Conservation (phyloP, 176 grass and related monocot species). For the Triticum aestivum region IWGSC_CS_RefSeq_v2.1 NC_057798.1:740975479-740975978, state of each 20-base stretch:
- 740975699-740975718: not conserved
- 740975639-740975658: conserved; percentile 8
- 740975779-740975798: not conserved
- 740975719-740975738: not conserved
- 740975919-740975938: not conserved
- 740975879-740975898: not conserved
- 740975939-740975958: not conserved
- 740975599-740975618: not conserved
- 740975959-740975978: not conserved
- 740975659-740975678: not conserved
- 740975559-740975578: conserved; percentile 55
- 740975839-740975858: not conserved
- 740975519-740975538: conserved; percentile 43
- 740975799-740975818: not conserved
- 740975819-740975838: not conserved
- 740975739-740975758: not conserved
- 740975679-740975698: not conserved
- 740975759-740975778: not conserved
- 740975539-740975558: conserved; percentile 51
- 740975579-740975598: conserved; percentile 39
- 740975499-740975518: conserved; percentile 79
- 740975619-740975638: not conserved
- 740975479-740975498: conserved; percentile 73
- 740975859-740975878: not conserved
- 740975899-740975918: too few relatives aligned